Evolutionary conservation across 768 basidiomycete species (phyloP).

Genomic region (Nidularia pulvinata): DNA sequence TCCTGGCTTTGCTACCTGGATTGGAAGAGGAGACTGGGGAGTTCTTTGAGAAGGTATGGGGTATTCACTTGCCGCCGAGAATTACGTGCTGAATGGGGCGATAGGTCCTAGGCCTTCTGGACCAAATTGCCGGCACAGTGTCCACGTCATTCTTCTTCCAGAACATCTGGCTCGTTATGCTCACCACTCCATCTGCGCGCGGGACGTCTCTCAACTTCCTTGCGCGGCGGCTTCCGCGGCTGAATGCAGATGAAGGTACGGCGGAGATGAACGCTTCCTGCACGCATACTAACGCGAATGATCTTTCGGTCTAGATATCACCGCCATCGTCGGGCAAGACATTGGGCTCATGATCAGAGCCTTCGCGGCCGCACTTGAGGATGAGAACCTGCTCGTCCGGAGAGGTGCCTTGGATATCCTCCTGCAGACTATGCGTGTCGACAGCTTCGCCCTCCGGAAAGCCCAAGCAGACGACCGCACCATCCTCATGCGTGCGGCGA

Average conservation of each 20-base stretch:
- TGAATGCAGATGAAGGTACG: conserved; percentile 71
- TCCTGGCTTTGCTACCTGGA: conserved; percentile 91
- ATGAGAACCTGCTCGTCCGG: conserved; percentile 90
- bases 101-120: conserved; percentile 79
- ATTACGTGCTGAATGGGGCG: background rate
- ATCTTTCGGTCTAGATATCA: conserved; percentile 46
- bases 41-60: conserved; percentile 85
- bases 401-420: conserved; percentile 86
- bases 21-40: conserved; percentile 98
- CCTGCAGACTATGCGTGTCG: conserved; percentile 70
- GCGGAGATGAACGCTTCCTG: background rate
- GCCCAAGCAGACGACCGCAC: conserved; percentile 73
- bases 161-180: conserved; percentile 92
- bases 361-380: conserved; percentile 89
- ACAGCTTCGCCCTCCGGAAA: conserved; percentile 68
- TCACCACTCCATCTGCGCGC: conserved; percentile 85
- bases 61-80: conserved; percentile 5
- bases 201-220: conserved; percentile 90
- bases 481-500: conserved; percentile 86
- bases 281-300: background rate
- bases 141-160: conserved; percentile 92
- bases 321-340: conserved; percentile 77
- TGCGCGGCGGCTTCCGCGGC: conserved; percentile 71
- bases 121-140: conserved; percentile 81
- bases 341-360: conserved; percentile 95